phyloP scores from a whole-genome alignment of 768 basidiomycete genomes.

The Lactarius akahatsu region DNA sequence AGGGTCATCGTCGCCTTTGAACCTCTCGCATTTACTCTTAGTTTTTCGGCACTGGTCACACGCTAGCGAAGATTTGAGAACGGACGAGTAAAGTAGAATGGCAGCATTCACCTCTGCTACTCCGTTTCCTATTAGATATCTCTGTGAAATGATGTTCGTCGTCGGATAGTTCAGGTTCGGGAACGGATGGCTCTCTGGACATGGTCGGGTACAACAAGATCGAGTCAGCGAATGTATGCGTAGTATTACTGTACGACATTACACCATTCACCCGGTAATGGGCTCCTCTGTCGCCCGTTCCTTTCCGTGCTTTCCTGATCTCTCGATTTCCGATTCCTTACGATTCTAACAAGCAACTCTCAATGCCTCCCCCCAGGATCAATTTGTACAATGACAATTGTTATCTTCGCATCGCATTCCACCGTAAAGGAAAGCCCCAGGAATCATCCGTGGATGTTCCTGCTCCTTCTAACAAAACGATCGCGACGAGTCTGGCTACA shows the following conservation, averaged over 20 bases:
- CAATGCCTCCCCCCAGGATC: conserved; percentile 7
- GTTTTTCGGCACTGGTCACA: conserved; percentile 88
- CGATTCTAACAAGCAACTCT: not conserved
- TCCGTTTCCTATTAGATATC: conserved; percentile 27
- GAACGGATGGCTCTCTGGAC: conserved; percentile 20
- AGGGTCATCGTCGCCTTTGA: conserved; percentile 43
- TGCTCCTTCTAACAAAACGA: conserved; percentile 32
- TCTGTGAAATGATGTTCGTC: conserved; percentile 26
- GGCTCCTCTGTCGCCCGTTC: not conserved
- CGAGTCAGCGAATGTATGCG: not conserved
- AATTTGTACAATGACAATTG: conserved; percentile 23
- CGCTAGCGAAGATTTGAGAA: conserved; percentile 43
- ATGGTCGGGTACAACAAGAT: conserved; percentile 3
- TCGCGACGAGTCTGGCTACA: conserved; percentile 12
- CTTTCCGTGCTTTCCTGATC: not conserved
- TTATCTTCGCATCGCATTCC: conserved; percentile 29
- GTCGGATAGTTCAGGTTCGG: conserved; percentile 26
- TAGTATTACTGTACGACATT: not conserved
- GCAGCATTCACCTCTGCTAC: conserved; percentile 26
- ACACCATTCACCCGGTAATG: not conserved
- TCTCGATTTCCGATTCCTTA: not conserved
- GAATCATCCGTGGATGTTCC: conserved; percentile 15
- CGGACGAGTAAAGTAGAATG: not conserved
- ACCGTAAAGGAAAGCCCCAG: conserved; percentile 22
- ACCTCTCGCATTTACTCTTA: conserved; percentile 82